A percentile compares a stretch with the other conserved stretches of the same genome.
Evolutionary conservation across 768 basidiomycete genomes (phyloP).

Genomic region (Suillus sp.): DNA sequence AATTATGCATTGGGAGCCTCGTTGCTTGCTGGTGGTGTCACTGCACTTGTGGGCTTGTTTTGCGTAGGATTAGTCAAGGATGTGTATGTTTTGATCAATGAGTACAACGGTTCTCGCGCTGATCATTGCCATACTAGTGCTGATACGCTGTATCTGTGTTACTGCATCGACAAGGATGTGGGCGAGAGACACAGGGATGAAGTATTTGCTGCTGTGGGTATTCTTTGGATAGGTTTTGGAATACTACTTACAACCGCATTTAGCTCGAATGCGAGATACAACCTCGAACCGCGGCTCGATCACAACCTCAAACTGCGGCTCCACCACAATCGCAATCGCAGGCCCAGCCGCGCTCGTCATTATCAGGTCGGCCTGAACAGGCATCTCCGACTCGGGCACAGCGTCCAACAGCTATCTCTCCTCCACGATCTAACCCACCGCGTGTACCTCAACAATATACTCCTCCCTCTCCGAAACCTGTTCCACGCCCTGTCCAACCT

Average conservation of each 20-base stretch:
- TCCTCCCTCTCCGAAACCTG: slow-evolving; percentile 12
- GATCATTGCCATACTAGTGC: slow-evolving; percentile 40
- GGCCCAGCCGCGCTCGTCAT: slow-evolving; percentile 15
- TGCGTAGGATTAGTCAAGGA: slow-evolving; percentile 83
- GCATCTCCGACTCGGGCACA: neutral
- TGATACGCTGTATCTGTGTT: slow-evolving; percentile 68
- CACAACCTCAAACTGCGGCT: slow-evolving; percentile 21
- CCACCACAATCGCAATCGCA: slow-evolving; percentile 22
- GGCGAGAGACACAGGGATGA: slow-evolving; percentile 53
- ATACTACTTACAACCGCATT: slow-evolving; percentile 12
- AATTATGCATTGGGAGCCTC: slow-evolving; percentile 74
- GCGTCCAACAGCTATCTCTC: slow-evolving; percentile 4
- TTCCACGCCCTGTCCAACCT: slow-evolving; percentile 12
- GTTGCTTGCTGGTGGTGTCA: slow-evolving; percentile 75
- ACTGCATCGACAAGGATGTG: slow-evolving; percentile 61
- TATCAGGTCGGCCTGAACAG: slow-evolving; percentile 9
- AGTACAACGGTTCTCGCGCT: neutral
- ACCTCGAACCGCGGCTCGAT: slow-evolving; percentile 18
- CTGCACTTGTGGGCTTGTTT: slow-evolving; percentile 80
- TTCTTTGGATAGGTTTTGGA: neutral
- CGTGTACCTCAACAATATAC: slow-evolving; percentile 17
- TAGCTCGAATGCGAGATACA: slow-evolving; percentile 45
- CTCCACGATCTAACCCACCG: slow-evolving; percentile 4
- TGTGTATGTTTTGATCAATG: slow-evolving; percentile 44
- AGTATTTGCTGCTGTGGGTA: slow-evolving; percentile 57